Conservation (phyloP, 768 basidiomycete species). For the Termitomyces sp. region DNA sequence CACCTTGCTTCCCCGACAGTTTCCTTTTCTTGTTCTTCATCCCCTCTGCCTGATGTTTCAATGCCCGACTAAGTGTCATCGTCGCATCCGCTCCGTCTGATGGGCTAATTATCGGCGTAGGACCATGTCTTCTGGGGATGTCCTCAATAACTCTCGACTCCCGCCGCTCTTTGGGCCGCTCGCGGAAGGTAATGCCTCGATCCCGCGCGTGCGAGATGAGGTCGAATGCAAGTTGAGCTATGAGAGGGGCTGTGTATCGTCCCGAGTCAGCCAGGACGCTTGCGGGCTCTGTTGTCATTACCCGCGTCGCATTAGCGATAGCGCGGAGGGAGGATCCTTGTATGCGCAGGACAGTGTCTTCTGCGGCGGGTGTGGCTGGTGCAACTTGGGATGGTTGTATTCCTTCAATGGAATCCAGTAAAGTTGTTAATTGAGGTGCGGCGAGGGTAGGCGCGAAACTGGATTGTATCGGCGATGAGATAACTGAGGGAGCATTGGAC, state of each 20-base stretch:
- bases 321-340: conserved; percentile 72
- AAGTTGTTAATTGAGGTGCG: conserved; percentile 40
- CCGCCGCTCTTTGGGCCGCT: conserved; percentile 44
- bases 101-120: conserved; percentile 38
- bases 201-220: conserved; percentile 68
- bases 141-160: conserved; percentile 24
- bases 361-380: conserved; percentile 14
- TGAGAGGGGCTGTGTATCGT: conserved; percentile 52
- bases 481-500: conserved; percentile 22
- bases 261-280: conserved; percentile 75
- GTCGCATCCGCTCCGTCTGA: conserved; percentile 38
- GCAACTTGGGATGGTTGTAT: conserved; percentile 16
- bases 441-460: conserved; percentile 34
- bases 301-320: conserved; percentile 76
- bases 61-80: conserved; percentile 39
- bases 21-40: conserved; percentile 29
- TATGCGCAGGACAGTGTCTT: conserved; percentile 23
- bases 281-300: conserved; percentile 77
- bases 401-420: conserved; percentile 24
- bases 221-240: conserved; percentile 59
- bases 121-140: conserved; percentile 26
- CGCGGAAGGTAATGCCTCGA: conserved; percentile 44
- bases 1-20: conserved; percentile 28
- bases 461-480: conserved; percentile 36
- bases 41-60: conserved; percentile 30